Evolutionary conservation across 2,329 filamentous ascomycete species (phyloP).

Genomic region (Hypomyces rosellus): DNA sequence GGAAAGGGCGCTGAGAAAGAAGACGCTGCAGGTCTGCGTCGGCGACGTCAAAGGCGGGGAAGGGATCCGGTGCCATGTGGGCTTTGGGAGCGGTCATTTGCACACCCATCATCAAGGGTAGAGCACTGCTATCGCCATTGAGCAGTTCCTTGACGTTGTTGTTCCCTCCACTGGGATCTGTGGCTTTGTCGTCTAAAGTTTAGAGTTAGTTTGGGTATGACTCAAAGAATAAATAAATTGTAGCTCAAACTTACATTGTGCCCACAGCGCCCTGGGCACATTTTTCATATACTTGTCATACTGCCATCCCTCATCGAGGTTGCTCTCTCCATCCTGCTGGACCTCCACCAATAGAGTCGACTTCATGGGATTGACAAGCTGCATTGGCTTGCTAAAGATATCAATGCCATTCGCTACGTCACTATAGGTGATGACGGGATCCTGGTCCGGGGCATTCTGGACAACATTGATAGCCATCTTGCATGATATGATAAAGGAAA

Average conservation of each 20-base stretch:
- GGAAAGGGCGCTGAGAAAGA: neutral
- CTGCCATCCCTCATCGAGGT: slow-evolving; percentile 1
- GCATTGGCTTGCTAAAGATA: slow-evolving; percentile 1
- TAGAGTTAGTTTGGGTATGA: neutral
- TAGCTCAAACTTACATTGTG: slow-evolving; percentile 4
- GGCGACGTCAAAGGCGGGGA: slow-evolving; percentile 3
- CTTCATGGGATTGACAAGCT: neutral
- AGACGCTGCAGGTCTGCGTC: slow-evolving; percentile 1
- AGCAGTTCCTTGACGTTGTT: slow-evolving; percentile 9
- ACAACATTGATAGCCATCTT: slow-evolving; percentile 3
- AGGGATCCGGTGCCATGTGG: neutral
- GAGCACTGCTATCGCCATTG: neutral
- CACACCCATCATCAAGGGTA: slow-evolving; percentile 7
- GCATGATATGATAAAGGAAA: slow-evolving; percentile 2
- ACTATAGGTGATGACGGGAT: neutral
- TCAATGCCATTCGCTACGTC: neutral
- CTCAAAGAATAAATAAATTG: neutral
- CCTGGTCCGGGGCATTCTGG: neutral
- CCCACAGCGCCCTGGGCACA: slow-evolving; percentile 6
- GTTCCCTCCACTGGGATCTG: slow-evolving; percentile 1
- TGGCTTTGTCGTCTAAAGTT: neutral
- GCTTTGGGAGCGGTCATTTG: slow-evolving; percentile 2
- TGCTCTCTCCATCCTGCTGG: slow-evolving; percentile 2
- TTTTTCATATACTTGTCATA: slow-evolving; percentile 2
- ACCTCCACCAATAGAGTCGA: slow-evolving; percentile 1